phyloP scores from a whole-genome alignment of 164 flowering plant species.

The Chimonanthus salicifolius region DNA sequence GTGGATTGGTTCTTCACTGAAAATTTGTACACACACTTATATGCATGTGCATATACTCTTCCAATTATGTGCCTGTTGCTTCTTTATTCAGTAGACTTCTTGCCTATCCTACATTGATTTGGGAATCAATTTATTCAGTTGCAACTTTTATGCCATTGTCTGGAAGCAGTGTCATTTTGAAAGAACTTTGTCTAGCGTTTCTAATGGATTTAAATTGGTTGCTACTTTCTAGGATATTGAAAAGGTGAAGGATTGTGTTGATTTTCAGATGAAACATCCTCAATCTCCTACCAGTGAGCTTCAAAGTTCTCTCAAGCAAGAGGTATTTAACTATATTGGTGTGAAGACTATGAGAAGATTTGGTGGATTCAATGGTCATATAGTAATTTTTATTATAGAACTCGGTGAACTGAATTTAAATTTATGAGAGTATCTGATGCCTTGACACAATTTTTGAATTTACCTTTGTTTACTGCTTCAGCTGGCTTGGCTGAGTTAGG shows the following conservation, averaged over 20 bases:
- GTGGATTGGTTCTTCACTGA: neutral
- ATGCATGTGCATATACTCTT: too few relatives aligned
- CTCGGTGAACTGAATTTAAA: too few relatives aligned
- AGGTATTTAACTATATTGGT: slow-evolving; percentile 43
- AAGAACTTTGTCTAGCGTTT: neutral
- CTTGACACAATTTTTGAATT: neutral
- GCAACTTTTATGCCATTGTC: neutral
- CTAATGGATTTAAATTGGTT: slow-evolving; percentile 9
- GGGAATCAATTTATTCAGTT: neutral
- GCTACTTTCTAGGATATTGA: slow-evolving; percentile 43
- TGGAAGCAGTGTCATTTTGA: slow-evolving; percentile 2
- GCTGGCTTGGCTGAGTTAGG: neutral
- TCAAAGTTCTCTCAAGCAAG: slow-evolving; percentile 63
- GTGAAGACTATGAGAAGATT: slow-evolving; percentile 3
- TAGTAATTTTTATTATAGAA: neutral
- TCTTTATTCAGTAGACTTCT: neutral
- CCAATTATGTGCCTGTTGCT: neutral
- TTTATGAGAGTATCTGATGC: neutral
- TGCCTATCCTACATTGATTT: neutral
- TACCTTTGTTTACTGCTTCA: neutral
- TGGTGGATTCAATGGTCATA: neutral
- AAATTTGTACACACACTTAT: too few relatives aligned
- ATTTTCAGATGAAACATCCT: slow-evolving; percentile 25
- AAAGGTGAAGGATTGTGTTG: slow-evolving; percentile 16
- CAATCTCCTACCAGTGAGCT: slow-evolving; percentile 30